Evolutionary conservation across 139 green algal species (phyloP), one percentile per base, ranked within the genome.

Genomic region (Tetradesmus obliquus): DNA sequence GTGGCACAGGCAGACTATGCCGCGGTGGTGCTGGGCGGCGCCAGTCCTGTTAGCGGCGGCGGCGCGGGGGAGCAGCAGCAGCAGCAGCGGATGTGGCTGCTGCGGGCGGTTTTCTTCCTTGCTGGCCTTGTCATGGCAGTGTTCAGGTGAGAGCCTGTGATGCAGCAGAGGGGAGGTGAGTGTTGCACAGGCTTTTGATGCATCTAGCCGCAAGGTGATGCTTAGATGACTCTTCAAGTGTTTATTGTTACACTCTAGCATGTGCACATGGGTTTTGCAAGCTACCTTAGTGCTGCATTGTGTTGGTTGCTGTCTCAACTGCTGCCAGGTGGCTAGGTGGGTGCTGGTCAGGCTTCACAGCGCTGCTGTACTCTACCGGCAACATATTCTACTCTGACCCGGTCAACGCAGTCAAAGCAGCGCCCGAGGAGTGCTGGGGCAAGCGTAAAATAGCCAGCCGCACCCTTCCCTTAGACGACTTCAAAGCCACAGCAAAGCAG

Each of bases 381-480:
- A 20, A 55, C 57, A 9, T 79, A 8, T n/a, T 54, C 57, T 45
- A 55, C 53, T 45, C 83, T 2, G 83, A 88, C 83, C 83, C 83
- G 3, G 57, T 88, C 83, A 88, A 76, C 83, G 83, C 57, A 45
- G 57, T 88, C 83, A 88, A 88, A 88, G 83, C 83, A 20, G 22
- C 57, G 20, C 22, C 57, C 17, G 57, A 45, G 9, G 83, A 88
- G 57, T 74, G 55, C 54, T 51, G 22, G 22, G 83, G 83, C 4
- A 17, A 55, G 5, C 83, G 83, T 19, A 45, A 24, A 2, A 54
- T 74, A 6, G 20, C 83, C 20, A 74, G 13, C 83, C n/a, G 54
- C 57, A 88, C 54, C 54, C 83, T 88, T 20, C 57, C 83, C 15
- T 20, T 88, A 24, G 83, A 74, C 57, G 57, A 88, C 4, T 74